Base-by-base conservation (phyloP, 768 basidiomycete genomes). In the Kwoniella sp. region DNA sequence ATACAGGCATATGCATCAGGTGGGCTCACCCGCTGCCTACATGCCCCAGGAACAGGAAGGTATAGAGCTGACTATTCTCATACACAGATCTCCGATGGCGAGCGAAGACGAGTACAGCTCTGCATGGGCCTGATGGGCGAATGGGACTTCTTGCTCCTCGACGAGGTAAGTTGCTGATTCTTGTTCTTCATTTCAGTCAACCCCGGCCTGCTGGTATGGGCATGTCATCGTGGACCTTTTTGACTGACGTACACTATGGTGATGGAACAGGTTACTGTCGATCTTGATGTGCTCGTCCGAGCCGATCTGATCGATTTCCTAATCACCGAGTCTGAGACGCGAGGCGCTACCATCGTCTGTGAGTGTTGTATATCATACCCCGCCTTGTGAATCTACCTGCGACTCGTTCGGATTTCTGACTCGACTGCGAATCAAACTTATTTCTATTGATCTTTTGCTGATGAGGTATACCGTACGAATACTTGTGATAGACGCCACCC, bases 41-140 rank as follows among this genome's bases (percentile, higher is more conserved):
- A 3, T 31, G 41, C 5, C 31, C 17, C 22, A 20, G 22, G 13
- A 20, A n/a, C 34, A 30, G 5, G 23, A 48, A 38, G 61, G 48
- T 11, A 13, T 25, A 25, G 17, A 20, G 45, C 66, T 63, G 50
- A 73, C 37, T 76, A 92, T 93, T 91, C 87, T 68, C 94, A 95
- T 92, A 92, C 95, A 76, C 82, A 88, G 64, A 94, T 99, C 65
- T 95, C 93, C 2, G 96, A 99, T 78, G 96, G 96, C 54, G 96
- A 98, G 82, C 86, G 96, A 57, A 86, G 96, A 1, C 82, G 89
- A 1, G 92, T 98, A 4, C 96, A 99, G 81, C 87, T 98, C 31
- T 92, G 91, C 66, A 93, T 95, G 84, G 95, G 96, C 2, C 85
- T 99, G 31, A 98, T 99, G 95, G 85, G 85, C 4, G 88, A 90